phyloP scores from a whole-genome alignment of 2,329 filamentous ascomycete species.

The Fusarium napiforme region DNA sequence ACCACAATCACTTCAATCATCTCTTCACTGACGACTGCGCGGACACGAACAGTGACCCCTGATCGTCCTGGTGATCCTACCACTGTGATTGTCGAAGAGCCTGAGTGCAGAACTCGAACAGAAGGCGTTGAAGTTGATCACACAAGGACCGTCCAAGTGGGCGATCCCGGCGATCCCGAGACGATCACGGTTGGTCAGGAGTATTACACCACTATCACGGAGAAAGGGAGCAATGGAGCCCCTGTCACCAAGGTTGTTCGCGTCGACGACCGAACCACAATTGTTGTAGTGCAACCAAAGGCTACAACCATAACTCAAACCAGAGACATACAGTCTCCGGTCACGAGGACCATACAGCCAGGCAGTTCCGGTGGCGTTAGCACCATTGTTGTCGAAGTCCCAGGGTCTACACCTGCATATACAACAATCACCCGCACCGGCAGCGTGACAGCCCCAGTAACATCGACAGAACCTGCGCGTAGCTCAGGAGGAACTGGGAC shows the following conservation, averaged over 20 bases:
- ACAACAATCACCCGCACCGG: neutral
- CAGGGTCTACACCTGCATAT: neutral
- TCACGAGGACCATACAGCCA: neutral
- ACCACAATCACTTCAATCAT: slow-evolving; percentile 5
- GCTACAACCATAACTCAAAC: neutral
- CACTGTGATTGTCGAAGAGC: neutral
- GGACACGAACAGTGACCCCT: slow-evolving; percentile 4
- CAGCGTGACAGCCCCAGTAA: neutral
- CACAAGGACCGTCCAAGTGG: neutral
- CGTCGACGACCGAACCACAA: neutral
- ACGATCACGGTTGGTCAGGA: neutral
- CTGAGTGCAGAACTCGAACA: neutral
- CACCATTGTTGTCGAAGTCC: neutral
- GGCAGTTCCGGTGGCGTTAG: rapidly evolving
- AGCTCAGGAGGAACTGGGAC: neutral
- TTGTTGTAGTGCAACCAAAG: neutral
- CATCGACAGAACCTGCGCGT: neutral
- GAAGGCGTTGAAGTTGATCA: neutral
- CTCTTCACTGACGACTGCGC: neutral
- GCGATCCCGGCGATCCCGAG: neutral
- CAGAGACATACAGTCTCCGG: neutral
- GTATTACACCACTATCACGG: neutral
- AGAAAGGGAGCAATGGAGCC: neutral
- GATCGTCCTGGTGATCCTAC: neutral
- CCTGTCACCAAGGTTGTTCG: neutral